These are phyloP conservation scores for Pezizomycotina sp. DNA, from an alignment of 2,329 filamentous ascomycete species.

Conservation along the genomic window DNA sequence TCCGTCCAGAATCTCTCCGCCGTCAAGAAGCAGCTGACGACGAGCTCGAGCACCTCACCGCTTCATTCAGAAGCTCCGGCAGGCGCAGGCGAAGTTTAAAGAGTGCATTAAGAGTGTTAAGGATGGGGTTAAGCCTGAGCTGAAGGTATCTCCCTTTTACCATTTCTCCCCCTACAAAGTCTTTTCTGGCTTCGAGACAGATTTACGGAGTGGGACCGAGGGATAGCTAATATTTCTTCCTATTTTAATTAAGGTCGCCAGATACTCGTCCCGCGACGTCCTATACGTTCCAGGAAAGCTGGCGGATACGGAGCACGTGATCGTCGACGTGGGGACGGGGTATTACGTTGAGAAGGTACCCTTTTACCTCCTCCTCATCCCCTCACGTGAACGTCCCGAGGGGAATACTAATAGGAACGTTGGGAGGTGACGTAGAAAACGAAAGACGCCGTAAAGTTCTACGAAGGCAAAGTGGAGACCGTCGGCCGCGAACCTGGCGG, in stretches of 20 bases:
- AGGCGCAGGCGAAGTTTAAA: slow-evolving; percentile 77
- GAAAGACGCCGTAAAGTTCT: slow-evolving; percentile 48
- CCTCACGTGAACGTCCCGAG: neutral
- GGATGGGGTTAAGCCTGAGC: slow-evolving; percentile 35
- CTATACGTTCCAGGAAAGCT: slow-evolving; percentile 81
- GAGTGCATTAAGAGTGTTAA: slow-evolving; percentile 72
- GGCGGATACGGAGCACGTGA: slow-evolving; percentile 54
- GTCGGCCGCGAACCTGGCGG: slow-evolving; percentile 47
- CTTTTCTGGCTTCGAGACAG: neutral
- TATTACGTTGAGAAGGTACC: slow-evolving; percentile 83
- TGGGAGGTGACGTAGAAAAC: slow-evolving; percentile 31
- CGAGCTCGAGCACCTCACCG: slow-evolving; percentile 85
- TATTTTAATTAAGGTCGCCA: neutral
- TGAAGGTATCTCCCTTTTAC: slow-evolving; percentile 27
- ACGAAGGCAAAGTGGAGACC: slow-evolving; percentile 50
- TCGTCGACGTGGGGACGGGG: slow-evolving; percentile 86
- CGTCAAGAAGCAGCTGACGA: slow-evolving; percentile 94
- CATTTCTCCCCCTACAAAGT: neutral
- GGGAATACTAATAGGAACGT: neutral
- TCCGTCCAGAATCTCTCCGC: slow-evolving; percentile 70
- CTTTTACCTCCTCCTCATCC: neutral
- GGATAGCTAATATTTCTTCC: neutral
- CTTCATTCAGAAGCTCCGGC: slow-evolving; percentile 78
- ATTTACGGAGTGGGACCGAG: neutral
- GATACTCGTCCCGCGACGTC: slow-evolving; percentile 90